Evolutionary conservation across 192 early-diverging fungal genomes (phyloP).

Genomic region (Gonapodya sp.): DNA sequence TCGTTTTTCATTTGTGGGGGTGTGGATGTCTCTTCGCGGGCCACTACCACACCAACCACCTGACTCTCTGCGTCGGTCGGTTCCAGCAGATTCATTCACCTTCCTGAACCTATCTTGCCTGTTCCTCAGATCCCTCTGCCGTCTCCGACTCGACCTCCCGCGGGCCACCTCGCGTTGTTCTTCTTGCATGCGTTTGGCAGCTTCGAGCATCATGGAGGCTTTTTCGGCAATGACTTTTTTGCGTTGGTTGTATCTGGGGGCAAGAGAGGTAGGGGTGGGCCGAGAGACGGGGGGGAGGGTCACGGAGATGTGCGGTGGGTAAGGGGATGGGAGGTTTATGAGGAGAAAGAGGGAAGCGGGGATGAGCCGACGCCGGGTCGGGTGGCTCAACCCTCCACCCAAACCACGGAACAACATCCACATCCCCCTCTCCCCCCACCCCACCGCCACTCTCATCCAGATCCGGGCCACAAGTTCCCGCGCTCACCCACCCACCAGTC

Average conservation of each 20-base stretch:
- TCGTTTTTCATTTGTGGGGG: neutral
- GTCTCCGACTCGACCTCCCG: slow-evolving; percentile 6
- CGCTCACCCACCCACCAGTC: no score
- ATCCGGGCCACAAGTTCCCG: no score
- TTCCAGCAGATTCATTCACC: slow-evolving; percentile 12
- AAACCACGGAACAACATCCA: neutral
- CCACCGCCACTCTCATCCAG: neutral
- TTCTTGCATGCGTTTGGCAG: slow-evolving; percentile 29
- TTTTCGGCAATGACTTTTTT: slow-evolving; percentile 43
- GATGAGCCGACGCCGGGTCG: neutral
- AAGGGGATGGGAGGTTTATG: neutral
- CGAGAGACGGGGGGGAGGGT: neutral
- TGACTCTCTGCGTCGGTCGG: neutral
- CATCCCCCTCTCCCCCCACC: neutral
- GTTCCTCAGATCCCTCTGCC: slow-evolving; percentile 27
- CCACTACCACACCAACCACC: neutral
- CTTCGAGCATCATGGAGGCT: slow-evolving; percentile 38
- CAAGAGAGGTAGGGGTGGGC: neutral
- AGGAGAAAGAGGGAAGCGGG: neutral
- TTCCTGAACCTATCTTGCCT: slow-evolving; percentile 46
- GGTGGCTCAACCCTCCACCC: neutral
- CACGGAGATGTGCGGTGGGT: neutral
- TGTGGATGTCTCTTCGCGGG: neutral
- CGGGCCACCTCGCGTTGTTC: slow-evolving; percentile 29
- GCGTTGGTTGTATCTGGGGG: slow-evolving; percentile 28